phyloP scores from a whole-genome alignment of 805 yeast genomes.

The Allodekkera sacchari region DNA sequence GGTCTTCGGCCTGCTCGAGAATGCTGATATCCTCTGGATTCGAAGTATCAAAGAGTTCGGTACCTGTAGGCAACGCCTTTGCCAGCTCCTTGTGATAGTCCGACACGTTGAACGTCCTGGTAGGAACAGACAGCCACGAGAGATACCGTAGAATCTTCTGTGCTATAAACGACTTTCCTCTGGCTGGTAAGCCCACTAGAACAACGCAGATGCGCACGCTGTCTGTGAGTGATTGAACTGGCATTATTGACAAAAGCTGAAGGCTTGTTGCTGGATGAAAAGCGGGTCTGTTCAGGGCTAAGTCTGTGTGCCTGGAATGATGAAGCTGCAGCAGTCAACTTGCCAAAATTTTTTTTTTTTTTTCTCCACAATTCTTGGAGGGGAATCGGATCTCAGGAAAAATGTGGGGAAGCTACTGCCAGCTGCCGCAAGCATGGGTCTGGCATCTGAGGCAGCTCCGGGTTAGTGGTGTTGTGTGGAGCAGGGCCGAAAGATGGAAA shows the following conservation, averaged over 20 bases:
- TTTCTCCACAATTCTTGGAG: too few species aligned
- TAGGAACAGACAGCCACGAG: constrained; percentile 83
- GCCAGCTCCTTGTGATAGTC: constrained; percentile 58
- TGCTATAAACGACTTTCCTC: constrained; percentile 92
- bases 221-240: constrained; percentile 55
- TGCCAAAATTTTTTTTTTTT: too few species aligned
- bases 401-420: too few species aligned
- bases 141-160: constrained; percentile 89
- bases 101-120: constrained; percentile 87
- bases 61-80: constrained; percentile 51
- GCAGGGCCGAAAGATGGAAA: too few species aligned
- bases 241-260: constrained; percentile 28
- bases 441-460: too few species aligned
- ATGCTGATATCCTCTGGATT: constrained; percentile 49
- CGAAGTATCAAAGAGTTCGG: constrained; percentile 59
- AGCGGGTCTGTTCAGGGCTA: too few species aligned
- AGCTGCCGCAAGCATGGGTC: too few species aligned
- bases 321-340: too few species aligned
- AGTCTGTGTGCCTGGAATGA: too few species aligned
- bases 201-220: constrained; percentile 77
- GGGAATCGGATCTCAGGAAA: too few species aligned
- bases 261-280: too few species aligned
- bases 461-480: too few species aligned
- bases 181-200: constrained; percentile 82
- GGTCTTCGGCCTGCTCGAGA: constrained; percentile 55